These are phyloP conservation scores for Ambrosia hybrid DNA, from an alignment of 140 eudicot species.

Conservation along the genomic window DNA sequence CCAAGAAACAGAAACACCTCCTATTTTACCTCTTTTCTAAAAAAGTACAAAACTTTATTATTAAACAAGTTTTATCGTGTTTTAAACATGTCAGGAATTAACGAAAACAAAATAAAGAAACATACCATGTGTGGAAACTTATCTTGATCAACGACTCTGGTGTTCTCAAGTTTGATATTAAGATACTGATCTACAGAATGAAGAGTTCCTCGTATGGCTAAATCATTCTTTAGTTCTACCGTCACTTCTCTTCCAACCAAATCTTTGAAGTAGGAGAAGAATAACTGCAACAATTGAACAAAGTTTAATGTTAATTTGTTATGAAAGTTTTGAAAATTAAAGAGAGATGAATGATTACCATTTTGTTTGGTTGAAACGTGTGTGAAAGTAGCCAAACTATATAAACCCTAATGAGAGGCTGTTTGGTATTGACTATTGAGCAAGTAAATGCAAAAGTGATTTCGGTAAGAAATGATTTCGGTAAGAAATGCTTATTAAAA, in stretches of 20 bases:
- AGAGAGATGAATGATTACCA: conserved; percentile 22
- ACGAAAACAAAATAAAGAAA: not conserved
- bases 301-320: not conserved
- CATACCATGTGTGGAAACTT: conserved; percentile 96
- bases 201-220: conserved; percentile 91
- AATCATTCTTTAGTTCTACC: conserved; percentile 90
- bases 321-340: not conserved
- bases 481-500: too few species aligned
- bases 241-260: conserved; percentile 95
- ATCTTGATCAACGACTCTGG: conserved; percentile 96
- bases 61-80: too few species aligned
- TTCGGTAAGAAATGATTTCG: too few species aligned
- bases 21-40: too few species aligned
- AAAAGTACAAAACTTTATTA: too few species aligned
- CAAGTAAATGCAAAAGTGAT: too few species aligned
- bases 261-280: conserved; percentile 97
- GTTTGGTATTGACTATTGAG: conserved; percentile 15
- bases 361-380: conserved; percentile 21
- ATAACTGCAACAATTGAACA: conserved; percentile 57
- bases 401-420: conserved; percentile 20
- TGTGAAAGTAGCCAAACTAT: conserved; percentile 3
- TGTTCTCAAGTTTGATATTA: conserved; percentile 94
- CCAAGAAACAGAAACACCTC: too few species aligned
- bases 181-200: conserved; percentile 98
- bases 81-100: too few species aligned